Percentiles rank a stretch among this genome's conserved stretches.
Evolutionary conservation across 2,329 filamentous ascomycete species (phyloP).

Genomic region (Stachybotrys elegans): DNA sequence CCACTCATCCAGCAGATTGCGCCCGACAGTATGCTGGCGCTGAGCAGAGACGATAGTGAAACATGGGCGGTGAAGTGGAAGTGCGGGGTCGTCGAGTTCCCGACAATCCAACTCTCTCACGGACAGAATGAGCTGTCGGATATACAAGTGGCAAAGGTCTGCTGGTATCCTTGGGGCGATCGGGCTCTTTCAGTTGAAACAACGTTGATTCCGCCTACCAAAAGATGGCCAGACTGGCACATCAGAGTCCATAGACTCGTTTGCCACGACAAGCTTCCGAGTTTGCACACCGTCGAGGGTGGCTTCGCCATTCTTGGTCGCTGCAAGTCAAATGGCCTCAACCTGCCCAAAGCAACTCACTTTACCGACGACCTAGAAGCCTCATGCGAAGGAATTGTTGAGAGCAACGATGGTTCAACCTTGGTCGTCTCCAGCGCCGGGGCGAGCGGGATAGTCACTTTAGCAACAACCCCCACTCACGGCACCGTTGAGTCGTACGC

Average conservation of each 20-base stretch:
- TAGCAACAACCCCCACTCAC: constrained; percentile 1
- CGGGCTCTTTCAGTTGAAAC: constrained; percentile 18
- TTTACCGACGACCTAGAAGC: not conserved
- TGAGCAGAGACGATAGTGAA: constrained; percentile 25
- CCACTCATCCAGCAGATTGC: constrained; percentile 26
- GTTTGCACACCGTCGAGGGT: constrained; percentile 12
- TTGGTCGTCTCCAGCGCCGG: constrained; percentile 9
- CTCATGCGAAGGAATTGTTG: not conserved
- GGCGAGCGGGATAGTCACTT: constrained; percentile 10
- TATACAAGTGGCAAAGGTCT: not conserved
- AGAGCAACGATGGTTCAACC: constrained; percentile 1
- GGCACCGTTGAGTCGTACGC: constrained; percentile 1
- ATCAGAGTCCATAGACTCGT: constrained; percentile 17
- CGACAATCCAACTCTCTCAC: not conserved
- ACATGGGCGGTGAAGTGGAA: constrained; percentile 25
- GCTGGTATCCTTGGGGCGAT: constrained; percentile 19
- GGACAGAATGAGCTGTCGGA: not conserved
- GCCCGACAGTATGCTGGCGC: constrained; percentile 22
- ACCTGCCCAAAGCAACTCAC: not conserved
- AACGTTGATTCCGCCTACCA: constrained; percentile 19
- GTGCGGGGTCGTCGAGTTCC: constrained; percentile 9
- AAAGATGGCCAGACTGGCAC: constrained; percentile 30
- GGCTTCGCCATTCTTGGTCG: constrained; percentile 16
- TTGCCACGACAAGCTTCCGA: constrained; percentile 1
- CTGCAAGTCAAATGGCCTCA: not conserved